These are phyloP conservation scores for Fusarium drepaniforme DNA, from an alignment of 2,329 filamentous ascomycete species.

Conservation along the genomic window DNA sequence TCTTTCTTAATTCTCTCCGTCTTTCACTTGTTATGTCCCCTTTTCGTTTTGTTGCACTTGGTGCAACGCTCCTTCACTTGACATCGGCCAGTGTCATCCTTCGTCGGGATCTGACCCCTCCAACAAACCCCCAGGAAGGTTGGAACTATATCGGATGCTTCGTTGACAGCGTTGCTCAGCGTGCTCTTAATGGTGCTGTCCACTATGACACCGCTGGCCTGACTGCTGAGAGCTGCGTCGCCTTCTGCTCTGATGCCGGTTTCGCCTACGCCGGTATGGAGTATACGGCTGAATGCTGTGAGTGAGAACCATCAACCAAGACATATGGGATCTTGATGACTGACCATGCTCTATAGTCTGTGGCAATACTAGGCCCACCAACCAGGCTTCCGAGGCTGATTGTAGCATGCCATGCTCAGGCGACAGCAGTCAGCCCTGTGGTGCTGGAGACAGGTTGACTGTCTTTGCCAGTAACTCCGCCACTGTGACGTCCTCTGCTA, in stretches of 20 bases:
- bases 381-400: slow-evolving; percentile 53
- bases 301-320: slow-evolving; percentile 15
- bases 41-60: slow-evolving; percentile 31
- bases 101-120: slow-evolving; percentile 39
- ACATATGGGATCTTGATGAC: background rate
- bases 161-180: slow-evolving; percentile 37
- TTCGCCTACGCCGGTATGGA: slow-evolving; percentile 62
- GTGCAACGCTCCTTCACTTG: slow-evolving; percentile 36
- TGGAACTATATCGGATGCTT: slow-evolving; percentile 44
- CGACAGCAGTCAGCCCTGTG: slow-evolving; percentile 62
- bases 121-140: slow-evolving; percentile 25
- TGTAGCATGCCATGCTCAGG: slow-evolving; percentile 65
- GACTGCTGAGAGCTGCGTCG: slow-evolving; percentile 59
- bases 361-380: slow-evolving; percentile 44
- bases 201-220: slow-evolving; percentile 43
- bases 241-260: slow-evolving; percentile 57
- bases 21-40: slow-evolving; percentile 20
- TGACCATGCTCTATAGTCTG: slow-evolving; percentile 49
- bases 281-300: slow-evolving; percentile 62
- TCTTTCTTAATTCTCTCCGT: background rate
- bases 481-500: slow-evolving; percentile 13
- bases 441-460: slow-evolving; percentile 59
- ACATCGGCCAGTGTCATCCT: slow-evolving; percentile 36
- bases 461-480: slow-evolving; percentile 44
- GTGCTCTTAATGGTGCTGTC: slow-evolving; percentile 36